Base-by-base conservation (phyloP, 2,329 filamentous ascomycete species). In the Fusarium humuli region DNA sequence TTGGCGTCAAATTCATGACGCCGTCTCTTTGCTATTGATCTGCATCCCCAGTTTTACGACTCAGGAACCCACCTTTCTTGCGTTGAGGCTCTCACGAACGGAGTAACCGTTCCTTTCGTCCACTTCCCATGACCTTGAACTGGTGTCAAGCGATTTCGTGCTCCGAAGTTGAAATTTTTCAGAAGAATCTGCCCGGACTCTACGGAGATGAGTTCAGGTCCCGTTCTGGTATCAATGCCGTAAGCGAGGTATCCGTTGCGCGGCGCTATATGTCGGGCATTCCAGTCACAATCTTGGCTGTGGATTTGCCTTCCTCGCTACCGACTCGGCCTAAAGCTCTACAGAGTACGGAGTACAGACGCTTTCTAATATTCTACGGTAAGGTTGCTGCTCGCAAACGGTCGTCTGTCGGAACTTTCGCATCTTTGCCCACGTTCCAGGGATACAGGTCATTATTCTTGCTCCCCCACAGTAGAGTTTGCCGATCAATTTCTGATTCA, bases 351-450 rank as follows among this genome's bases (percentile, higher is more conserved):
- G 10, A 6, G 4, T 29, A 29, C 10, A 11, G 27, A 40, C 27
- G 2, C 25, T 16, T 71, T 61, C 46, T 45, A 49, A 46, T 40
- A 48, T 65, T 55, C 64, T 65, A 61, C 52, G 41, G 32, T 61
- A 12, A 23, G 16, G 41, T 30, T 67, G n/a, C n/a, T 54, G 13
- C 22, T 56, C 52, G 23, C 34, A 14, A 6, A 16, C 9, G 1
- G 5, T 13, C 12, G 12, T 18, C 22, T 40, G 34, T 32, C 41
- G 41, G n/a, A 16, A 53, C 5, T 44, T 30, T 27, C 7, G 11
- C 4, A 46, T 22, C 11, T 37, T 16, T 25, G 48, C 12, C 23
- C n/a, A 40, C 10, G n/a, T 52, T 42, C 16, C 14, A 37, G 18
- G 34, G 34, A 37, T n/a, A 42, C 13, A 7, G 49, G 23, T 25